Base-by-base conservation (phyloP, 2,329 filamentous ascomycete species). In the Colletotrichum cuscutae region DNA sequence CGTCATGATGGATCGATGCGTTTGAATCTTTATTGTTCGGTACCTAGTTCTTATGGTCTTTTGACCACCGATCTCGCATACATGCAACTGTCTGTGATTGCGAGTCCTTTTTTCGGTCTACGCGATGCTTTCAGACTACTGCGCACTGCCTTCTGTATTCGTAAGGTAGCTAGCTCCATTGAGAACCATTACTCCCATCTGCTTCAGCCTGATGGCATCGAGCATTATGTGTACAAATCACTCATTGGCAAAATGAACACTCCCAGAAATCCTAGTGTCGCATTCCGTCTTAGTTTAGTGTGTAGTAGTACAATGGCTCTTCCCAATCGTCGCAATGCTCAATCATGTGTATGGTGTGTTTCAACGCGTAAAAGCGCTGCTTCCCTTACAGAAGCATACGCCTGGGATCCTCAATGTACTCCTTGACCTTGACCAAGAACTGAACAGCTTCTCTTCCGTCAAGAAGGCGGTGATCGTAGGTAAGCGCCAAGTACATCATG, bases 401-500 rank as follows among this genome's bases (percentile, higher is more conserved):
- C 76, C 94, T 88, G 52, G 96, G 96, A 81, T 98, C 97, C 87
- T 98, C 96, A 77, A 98, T 97, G 82, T 94, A 98, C 83, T 98
- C 94, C 91, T 98, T 98, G 80, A 99, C 88, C 90, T 97, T 98
- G 74, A 98, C 93, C 77, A 98, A 88, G 89, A 98, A 98, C 75
- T 96, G 97, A 53, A 98, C 95, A 59, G 96, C 97, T 86, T 98
- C 96, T 81, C 96, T 91, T 63, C 97, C 97, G 82, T 98, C 97
- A 28, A 99, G 88, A 62, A 99, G 90, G 81, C 97, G 94, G 86
- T 99, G 97, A 82, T 99, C 97, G 81, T 99, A 99, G 15, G 97
- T 99, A 73, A 99, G 89, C 54, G 97, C 97, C 76, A 99, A 90
- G 84, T 98, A 98, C 97, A 99, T 99, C 95, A 99, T 98, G n/a